Percentiles rank a stretch among this genome's conserved stretches.
Conservation (phyloP, 306 rosid genomes). For the Mucuna pruriens region DNA sequence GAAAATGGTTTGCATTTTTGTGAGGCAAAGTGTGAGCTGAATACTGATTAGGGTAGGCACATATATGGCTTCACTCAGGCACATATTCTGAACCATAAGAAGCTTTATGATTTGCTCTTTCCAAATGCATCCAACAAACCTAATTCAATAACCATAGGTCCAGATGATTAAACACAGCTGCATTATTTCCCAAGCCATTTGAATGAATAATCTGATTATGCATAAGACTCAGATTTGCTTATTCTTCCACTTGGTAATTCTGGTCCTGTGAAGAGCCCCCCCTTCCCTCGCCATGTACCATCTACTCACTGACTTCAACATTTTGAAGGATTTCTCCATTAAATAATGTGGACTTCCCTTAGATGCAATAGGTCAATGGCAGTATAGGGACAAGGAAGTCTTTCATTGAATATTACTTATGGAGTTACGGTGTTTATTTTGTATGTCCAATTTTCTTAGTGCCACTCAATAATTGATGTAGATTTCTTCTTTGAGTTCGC, state of each 20-base stretch:
- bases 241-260: not conserved
- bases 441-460: not conserved
- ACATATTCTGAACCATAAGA: not conserved
- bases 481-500: not conserved
- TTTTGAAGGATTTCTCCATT: slow-evolving; percentile 5
- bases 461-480: not conserved
- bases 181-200: not conserved
- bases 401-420: not conserved
- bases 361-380: not conserved
- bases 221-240: slow-evolving; percentile 6
- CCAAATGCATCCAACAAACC: not conserved
- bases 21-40: slow-evolving; percentile 1
- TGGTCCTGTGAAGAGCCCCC: not conserved
- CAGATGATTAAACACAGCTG: not conserved
- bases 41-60: not conserved
- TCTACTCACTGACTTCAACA: not conserved
- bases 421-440: not conserved
- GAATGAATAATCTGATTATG: not conserved
- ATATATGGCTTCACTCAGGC: not conserved
- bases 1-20: slow-evolving; percentile 2
- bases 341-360: not conserved
- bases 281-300: not conserved
- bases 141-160: not conserved
- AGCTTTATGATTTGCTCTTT: slow-evolving; percentile 13
- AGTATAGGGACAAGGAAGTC: not conserved